Conservation (phyloP, 1,284 basidiomycete species). For the Rhizopogon hawkerae region DNA sequence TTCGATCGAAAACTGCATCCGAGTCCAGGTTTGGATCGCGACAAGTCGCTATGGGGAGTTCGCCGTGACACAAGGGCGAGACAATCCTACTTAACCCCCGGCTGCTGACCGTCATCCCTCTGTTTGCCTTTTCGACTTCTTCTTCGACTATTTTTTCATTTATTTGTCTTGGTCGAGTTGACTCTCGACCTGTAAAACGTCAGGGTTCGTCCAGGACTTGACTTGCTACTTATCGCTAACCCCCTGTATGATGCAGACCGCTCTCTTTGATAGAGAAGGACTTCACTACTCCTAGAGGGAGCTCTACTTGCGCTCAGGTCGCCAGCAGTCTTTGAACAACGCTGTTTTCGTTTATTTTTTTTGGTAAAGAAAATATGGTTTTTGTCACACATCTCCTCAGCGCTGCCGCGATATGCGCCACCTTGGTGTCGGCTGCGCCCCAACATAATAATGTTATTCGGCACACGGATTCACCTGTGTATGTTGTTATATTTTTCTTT, state of each 20-base stretch:
- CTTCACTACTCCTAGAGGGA: constrained; percentile 50
- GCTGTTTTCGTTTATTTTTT: constrained; percentile 28
- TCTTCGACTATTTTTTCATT: not conserved
- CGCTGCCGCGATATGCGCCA: constrained; percentile 44
- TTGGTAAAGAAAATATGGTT: constrained; percentile 39
- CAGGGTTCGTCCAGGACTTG: constrained; percentile 8
- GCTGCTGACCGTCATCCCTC: not conserved
- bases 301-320: constrained; percentile 35
- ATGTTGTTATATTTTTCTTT: constrained; percentile 2
- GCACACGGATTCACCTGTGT: constrained; percentile 33
- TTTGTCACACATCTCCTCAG: constrained; percentile 43
- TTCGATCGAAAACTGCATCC: not conserved
- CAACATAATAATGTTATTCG: constrained; percentile 39
- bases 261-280: constrained; percentile 66
- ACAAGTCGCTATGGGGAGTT: not conserved
- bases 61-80: not conserved
- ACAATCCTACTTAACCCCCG: not conserved
- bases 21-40: not conserved
- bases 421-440: constrained; percentile 42
- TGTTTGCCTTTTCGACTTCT: constrained; percentile 2
- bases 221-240: not conserved
- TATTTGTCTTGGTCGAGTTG: constrained; percentile 13
- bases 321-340: constrained; percentile 43
- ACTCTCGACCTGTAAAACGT: constrained; percentile 13
- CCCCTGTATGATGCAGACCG: constrained; percentile 33